Evolutionary conservation across 805 yeast genomes (phyloP).

Genomic region (Saturnispora ahearnii): DNA sequence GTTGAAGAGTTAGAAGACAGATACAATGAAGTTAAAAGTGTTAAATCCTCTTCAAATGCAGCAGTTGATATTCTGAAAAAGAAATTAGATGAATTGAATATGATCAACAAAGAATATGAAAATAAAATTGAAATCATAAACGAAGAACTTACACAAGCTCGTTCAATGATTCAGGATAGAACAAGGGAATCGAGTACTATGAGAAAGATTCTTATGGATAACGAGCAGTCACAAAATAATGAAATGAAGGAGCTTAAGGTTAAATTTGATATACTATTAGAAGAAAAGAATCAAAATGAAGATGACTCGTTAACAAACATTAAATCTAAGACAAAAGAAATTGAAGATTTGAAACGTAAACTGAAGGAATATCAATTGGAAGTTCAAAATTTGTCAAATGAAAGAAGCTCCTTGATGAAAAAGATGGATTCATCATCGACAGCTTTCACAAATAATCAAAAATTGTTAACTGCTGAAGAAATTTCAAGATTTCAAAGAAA

Average conservation of each 20-base stretch:
- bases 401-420: constrained; percentile 7
- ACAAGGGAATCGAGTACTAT: constrained; percentile 69
- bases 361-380: constrained; percentile 28
- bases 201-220: constrained; percentile 58
- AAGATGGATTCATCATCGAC: constrained; percentile 1
- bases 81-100: constrained; percentile 62
- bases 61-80: constrained; percentile 45
- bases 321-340: constrained; percentile 53
- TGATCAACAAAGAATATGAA: constrained; percentile 58
- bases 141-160: constrained; percentile 73
- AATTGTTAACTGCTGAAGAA: background rate
- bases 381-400: constrained; percentile 10
- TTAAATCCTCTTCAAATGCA: constrained; percentile 24
- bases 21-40: constrained; percentile 28
- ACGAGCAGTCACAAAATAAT: constrained; percentile 47
- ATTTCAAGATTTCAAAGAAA: background rate
- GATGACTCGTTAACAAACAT: constrained; percentile 38
- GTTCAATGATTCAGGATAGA: constrained; percentile 67
- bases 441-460: background rate
- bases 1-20: constrained; percentile 34
- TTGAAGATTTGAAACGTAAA: constrained; percentile 50
- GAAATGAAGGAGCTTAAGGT: constrained; percentile 48
- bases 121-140: constrained; percentile 57
- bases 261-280: constrained; percentile 41
- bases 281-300: constrained; percentile 57